These are phyloP conservation scores for Cyclotella cryptica DNA, from an alignment of 108 stramenopile genomes.

Conservation along the genomic window DNA sequence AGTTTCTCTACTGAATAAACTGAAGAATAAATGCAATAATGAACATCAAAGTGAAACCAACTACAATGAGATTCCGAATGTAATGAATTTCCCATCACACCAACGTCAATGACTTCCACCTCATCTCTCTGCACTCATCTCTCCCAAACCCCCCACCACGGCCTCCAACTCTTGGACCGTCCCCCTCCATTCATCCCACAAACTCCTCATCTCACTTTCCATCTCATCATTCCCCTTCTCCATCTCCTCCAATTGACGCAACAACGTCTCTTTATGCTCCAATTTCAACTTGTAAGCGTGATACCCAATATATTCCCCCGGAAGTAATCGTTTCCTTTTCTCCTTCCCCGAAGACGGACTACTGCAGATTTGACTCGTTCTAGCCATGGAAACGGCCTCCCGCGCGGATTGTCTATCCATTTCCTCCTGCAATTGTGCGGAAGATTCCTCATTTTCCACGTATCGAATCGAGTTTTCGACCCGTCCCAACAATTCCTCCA, in stretches of 20 bases:
- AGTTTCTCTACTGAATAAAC: too few species aligned
- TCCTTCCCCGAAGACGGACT: conserved; percentile 2
- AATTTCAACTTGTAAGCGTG: conserved; percentile 39
- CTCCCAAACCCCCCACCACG: conserved; percentile 11
- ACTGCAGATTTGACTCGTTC: neutral
- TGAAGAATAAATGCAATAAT: too few species aligned
- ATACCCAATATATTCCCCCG: conserved; percentile 35
- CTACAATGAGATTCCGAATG: too few species aligned
- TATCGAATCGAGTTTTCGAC: conserved; percentile 29
- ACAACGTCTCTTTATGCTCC: conserved; percentile 26
- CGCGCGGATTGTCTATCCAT: conserved; percentile 30
- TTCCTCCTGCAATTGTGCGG: conserved; percentile 21
- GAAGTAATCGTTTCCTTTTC: conserved; percentile 25
- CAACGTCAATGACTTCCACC: neutral
- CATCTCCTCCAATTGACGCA: conserved; percentile 22
- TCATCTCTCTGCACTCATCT: conserved; percentile 13
- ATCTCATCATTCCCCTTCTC: conserved; percentile 37
- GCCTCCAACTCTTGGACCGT: conserved; percentile 33
- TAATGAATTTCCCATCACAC: too few species aligned
- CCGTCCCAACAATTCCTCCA: conserved; percentile 18
- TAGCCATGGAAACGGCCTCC: conserved; percentile 32
- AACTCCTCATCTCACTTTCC: conserved; percentile 37
- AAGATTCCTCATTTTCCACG: conserved; percentile 23
- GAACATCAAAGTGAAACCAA: too few species aligned
- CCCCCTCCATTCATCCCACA: conserved; percentile 39